Base-by-base conservation (phyloP, 495 filamentous ascomycete genomes). In the Saxophila tyrrhenica region DNA sequence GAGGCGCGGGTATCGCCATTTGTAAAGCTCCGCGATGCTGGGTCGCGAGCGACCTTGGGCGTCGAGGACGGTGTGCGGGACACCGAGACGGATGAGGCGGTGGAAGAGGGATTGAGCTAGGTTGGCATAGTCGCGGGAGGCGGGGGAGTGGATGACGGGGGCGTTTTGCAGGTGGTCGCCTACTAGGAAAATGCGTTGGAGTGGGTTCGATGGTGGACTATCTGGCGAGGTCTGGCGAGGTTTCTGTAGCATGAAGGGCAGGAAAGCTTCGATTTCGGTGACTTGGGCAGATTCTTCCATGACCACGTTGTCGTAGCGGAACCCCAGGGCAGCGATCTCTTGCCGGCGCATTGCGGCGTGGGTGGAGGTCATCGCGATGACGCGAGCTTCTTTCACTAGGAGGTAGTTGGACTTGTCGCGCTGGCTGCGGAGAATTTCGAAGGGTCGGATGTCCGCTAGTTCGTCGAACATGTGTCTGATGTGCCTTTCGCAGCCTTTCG, bases 231-330 rank as follows among this genome's bases (percentile, higher is more conserved):
- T 22, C 23, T 50, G 25, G 19, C 39, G 35, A 19, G 84, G 79
- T 41, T 86, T 87, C 65, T 99, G 92, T 62, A 99, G 75, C 35
- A 88, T 87, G 8, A 94, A 70, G 19, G 92, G 92, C 50, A 97
- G 89, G 69, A 99, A 96, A 63, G 87, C 94, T 64, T 97, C 94
- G 42, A 96, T 86, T 65, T 99, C 92, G 10, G 94, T 97, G 64
- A 97, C 94, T 61, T 99, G 92, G 20, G 92, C 92, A 1, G 92
- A 89, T 72, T 99, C 92, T 76, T 99, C 92, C 91, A 99, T 95
- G 48, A 99, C 75, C 15, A 99, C 85, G 59, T 95, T 97, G 69
- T 97, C 90, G 61, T 97, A 99, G 59, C 89, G 86, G 74, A 99
- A 97, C 5, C 92, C 94, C 43, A 96, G 75, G 19, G 79, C 76